Percentiles rank a stretch among this genome's conserved stretches.
phyloP scores from a whole-genome alignment of 192 early-diverging fungal species.

The Coemansia sp. region DNA sequence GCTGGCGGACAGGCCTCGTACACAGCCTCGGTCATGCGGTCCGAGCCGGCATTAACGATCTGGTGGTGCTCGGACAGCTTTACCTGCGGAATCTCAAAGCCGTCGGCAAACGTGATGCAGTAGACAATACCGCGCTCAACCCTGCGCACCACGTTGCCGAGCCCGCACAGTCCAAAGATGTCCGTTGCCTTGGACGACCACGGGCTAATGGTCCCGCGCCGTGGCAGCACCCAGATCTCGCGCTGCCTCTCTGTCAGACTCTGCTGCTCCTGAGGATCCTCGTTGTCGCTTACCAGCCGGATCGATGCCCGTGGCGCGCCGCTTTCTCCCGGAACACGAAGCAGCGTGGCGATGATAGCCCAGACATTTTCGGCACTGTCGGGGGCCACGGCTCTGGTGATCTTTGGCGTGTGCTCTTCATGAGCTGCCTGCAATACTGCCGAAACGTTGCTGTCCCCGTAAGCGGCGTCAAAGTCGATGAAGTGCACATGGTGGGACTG shows the following conservation, averaged over 20 bases:
- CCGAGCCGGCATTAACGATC: slow-evolving; percentile 61
- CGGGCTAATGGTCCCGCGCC: slow-evolving; percentile 95
- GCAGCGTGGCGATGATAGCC: slow-evolving; percentile 37
- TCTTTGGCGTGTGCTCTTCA: slow-evolving; percentile 27
- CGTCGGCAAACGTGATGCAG: slow-evolving; percentile 55
- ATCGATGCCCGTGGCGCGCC: slow-evolving; percentile 26
- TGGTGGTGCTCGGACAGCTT: slow-evolving; percentile 52
- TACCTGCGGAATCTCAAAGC: slow-evolving; percentile 13
- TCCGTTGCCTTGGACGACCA: slow-evolving; percentile 99
- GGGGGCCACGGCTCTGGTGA: slow-evolving; percentile 10
- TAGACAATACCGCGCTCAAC: slow-evolving; percentile 90
- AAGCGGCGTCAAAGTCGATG: slow-evolving; percentile 56
- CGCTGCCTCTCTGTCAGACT: slow-evolving; percentile 14
- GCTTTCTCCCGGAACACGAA: slow-evolving; percentile 31
- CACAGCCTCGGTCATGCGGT: slow-evolving; percentile 94
- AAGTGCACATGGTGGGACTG: slow-evolving; percentile 75
- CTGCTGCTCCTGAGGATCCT: background rate
- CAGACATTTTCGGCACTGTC: slow-evolving; percentile 20
- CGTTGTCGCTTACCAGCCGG: slow-evolving; percentile 22
- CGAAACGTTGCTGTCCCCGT: slow-evolving; percentile 26
- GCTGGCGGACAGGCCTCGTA: slow-evolving; percentile 63
- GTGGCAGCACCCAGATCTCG: slow-evolving; percentile 74
- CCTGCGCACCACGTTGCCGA: slow-evolving; percentile 66
- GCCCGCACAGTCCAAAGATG: slow-evolving; percentile 89
- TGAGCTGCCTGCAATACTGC: slow-evolving; percentile 52